Percentiles rank a stretch among this genome's conserved stretches.
Conservation (phyloP, 164 flowering plant species). For the Protea cynaroides region DNA sequence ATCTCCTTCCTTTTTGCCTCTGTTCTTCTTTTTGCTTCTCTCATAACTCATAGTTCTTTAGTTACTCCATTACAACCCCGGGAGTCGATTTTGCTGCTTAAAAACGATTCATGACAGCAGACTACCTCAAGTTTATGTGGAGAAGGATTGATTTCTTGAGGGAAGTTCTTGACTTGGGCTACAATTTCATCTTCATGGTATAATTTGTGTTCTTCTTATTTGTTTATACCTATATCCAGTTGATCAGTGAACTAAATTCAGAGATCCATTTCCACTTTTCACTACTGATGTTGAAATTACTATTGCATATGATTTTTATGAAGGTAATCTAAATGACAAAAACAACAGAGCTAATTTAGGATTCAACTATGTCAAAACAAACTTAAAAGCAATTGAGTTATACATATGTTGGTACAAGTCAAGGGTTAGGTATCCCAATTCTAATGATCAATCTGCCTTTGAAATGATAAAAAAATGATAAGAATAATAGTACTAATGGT, state of each 20-base stretch:
- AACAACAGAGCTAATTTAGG: slow-evolving; percentile 29
- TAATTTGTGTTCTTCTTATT: neutral
- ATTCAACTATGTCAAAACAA: slow-evolving; percentile 20
- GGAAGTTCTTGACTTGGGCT: slow-evolving; percentile 30
- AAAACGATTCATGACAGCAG: slow-evolving; percentile 17
- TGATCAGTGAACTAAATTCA: slow-evolving; percentile 11
- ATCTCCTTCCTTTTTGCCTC: no score
- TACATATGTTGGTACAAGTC: slow-evolving; percentile 24
- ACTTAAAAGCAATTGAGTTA: slow-evolving; percentile 15
- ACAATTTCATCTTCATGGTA: slow-evolving; percentile 37
- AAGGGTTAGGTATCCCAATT: slow-evolving; percentile 15
- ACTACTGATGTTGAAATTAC: slow-evolving; percentile 4
- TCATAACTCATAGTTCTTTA: no score
- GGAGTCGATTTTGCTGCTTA: slow-evolving; percentile 18
- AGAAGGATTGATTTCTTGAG: slow-evolving; percentile 20
- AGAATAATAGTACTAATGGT: neutral
- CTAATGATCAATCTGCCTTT: slow-evolving; percentile 16
- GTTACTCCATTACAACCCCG: slow-evolving; percentile 13
- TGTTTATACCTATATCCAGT: neutral
- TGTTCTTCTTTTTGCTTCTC: no score
- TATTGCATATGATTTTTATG: slow-evolving; percentile 20
- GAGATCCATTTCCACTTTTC: slow-evolving; percentile 25
- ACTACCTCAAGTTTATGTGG: slow-evolving; percentile 19
- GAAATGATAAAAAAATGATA: slow-evolving; percentile 13
- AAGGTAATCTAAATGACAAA: slow-evolving; percentile 3